A percentile compares a stretch with the other conserved stretches of the same genome.
Conservation (phyloP, 352 stramenopile species). For the Halophytophthora batemanensis region DNA sequence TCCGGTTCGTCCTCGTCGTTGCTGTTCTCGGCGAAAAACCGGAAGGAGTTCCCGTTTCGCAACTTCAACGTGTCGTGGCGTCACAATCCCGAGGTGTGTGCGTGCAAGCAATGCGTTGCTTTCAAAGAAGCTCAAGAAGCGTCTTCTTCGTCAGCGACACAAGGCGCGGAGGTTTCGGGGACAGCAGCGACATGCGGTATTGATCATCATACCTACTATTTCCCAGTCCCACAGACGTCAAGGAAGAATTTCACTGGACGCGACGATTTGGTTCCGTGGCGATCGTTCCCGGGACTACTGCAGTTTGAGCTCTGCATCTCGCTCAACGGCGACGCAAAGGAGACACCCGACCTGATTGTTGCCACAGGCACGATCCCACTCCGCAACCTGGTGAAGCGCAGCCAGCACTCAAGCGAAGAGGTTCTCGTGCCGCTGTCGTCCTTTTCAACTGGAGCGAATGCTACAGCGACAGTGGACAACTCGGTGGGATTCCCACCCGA, state of each 20-base stretch:
- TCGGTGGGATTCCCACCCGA: not conserved
- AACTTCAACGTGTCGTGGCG: slow-evolving; percentile 84
- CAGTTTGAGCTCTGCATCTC: slow-evolving; percentile 77
- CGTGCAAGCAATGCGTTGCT: slow-evolving; percentile 45
- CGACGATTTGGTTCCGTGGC: slow-evolving; percentile 75
- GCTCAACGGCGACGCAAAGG: slow-evolving; percentile 62
- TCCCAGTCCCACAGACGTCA: slow-evolving; percentile 70
- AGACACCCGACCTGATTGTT: slow-evolving; percentile 61
- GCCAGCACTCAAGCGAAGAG: slow-evolving; percentile 32
- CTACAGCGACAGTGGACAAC: not conserved
- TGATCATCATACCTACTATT: slow-evolving; percentile 83
- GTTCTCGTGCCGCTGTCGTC: slow-evolving; percentile 36
- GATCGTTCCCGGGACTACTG: slow-evolving; percentile 63
- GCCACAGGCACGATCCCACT: slow-evolving; percentile 53
- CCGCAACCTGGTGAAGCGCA: slow-evolving; percentile 30
- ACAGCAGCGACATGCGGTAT: slow-evolving; percentile 37
- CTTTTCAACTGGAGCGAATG: slow-evolving; percentile 17
- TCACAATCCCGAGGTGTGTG: slow-evolving; percentile 45
- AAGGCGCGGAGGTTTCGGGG: slow-evolving; percentile 1
- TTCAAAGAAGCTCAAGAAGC: slow-evolving; percentile 16
- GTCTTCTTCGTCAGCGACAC: slow-evolving; percentile 3
- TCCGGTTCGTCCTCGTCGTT: slow-evolving; percentile 13
- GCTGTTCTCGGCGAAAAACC: slow-evolving; percentile 39
- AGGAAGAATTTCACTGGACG: slow-evolving; percentile 77
- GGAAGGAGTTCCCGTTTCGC: slow-evolving; percentile 62